Evolutionary conservation across 495 filamentous ascomycete species (phyloP).

Genomic region (Aspergillus heteromorphus): DNA sequence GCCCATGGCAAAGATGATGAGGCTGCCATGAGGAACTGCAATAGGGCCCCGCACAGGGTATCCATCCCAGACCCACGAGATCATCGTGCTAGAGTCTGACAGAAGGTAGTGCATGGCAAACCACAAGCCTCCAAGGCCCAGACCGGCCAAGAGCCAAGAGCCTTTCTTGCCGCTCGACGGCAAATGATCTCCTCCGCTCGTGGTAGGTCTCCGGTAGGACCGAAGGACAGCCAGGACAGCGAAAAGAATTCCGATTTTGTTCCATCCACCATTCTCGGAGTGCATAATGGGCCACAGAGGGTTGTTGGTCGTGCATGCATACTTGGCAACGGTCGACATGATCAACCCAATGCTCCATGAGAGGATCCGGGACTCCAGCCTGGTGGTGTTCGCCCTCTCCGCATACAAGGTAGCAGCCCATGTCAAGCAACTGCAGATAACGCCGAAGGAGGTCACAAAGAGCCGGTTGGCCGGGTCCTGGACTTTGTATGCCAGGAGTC

Average conservation of each 20-base stretch:
- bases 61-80: conserved; percentile 98
- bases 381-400: conserved; percentile 64
- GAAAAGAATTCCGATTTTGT: conserved; percentile 72
- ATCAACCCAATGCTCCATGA: conserved; percentile 80
- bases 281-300: conserved; percentile 96
- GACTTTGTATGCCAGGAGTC: conserved; percentile 75
- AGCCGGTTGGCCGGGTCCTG: conserved; percentile 70
- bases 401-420: conserved; percentile 78
- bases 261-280: conserved; percentile 83
- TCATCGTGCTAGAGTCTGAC: conserved; percentile 98
- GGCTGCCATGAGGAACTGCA: conserved; percentile 79
- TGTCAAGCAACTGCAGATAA: conserved; percentile 70
- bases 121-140: conserved; percentile 78
- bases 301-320: conserved; percentile 93
- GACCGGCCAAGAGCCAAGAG: conserved; percentile 63
- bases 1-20: conserved; percentile 82
- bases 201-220: conserved; percentile 55
- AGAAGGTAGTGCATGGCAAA: conserved; percentile 92
- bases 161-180: conserved; percentile 50
- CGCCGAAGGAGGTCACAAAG: conserved; percentile 72
- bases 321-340: conserved; percentile 83
- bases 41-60: conserved; percentile 88
- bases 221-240: conserved; percentile 68
- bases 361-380: conserved; percentile 74
- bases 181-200: conserved; percentile 48